Evolutionary conservation across 1,139 yeast genomes (phyloP), one percentile per base, ranked within the genome.

Genomic region (Arxiozyma bovina): DNA sequence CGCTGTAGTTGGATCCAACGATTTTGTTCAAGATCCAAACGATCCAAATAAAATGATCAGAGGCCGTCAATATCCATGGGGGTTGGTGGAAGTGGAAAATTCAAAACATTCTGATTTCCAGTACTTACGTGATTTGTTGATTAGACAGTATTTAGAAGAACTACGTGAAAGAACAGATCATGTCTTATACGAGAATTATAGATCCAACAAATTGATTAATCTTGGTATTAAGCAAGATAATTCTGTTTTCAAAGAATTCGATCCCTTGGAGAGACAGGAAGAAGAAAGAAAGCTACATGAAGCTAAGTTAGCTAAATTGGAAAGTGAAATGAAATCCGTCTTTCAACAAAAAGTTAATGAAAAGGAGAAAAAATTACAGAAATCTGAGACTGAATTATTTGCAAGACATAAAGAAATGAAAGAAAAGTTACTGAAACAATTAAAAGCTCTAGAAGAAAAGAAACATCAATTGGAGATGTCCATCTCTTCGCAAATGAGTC

Each of bases 51-150:
- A 45, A 20, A 43, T 46, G 6, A 96, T 90, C 50, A 85, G 98
- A 70, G 98, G 97, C 61, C 87, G 99, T 74, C 75, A 80, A 61
- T 94, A 94, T 72, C 99, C 99, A 58, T 94, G 99, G 99, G 99
- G 99, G 61, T 78, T 87, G 25, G 87, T 93, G 67, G 98, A 93
- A 73, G 95, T 94, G 60, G 98, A 91, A 71, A 93, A 93, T 71
- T 95, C 89, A 73, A 82, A 83, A 53, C 98, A 94, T 71, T 87
- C 93, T 70, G 99, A 94, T 74, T 94, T 94, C 71, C 83, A 87
- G 63, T 84, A 84, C 71, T 81, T 94, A 68, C 87, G 97, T 66
- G 96, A 93, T 72, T 78, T 94, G 69, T 80, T 94, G 68, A 80
- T 94, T 61, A 84, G 96, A 75, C 87, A 86, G 71, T 93, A 86